Conservation (phyloP, 2,329 filamentous ascomycete species). For the Chalara sp. region DNA sequence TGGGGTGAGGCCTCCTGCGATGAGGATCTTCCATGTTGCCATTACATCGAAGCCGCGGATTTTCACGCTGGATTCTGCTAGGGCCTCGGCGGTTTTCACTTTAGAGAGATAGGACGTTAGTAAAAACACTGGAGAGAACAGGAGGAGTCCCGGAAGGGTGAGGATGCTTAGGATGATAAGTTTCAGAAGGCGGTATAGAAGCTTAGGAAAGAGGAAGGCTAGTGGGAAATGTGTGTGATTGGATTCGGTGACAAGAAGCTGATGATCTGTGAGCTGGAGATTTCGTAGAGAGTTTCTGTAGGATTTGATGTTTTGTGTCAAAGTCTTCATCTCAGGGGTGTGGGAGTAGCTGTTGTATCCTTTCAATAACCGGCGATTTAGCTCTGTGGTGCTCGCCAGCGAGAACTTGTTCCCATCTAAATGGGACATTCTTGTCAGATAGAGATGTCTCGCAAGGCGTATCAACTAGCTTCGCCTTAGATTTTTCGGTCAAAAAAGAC, state of each 20-base stretch:
- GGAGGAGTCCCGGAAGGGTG: slow-evolving; percentile 76
- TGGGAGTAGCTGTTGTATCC: slow-evolving; percentile 35
- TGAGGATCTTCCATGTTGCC: slow-evolving; percentile 88
- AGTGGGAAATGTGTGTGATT: slow-evolving; percentile 83
- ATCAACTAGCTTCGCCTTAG: slow-evolving; percentile 30
- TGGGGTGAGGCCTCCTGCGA: slow-evolving; percentile 74
- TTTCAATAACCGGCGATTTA: slow-evolving; percentile 91
- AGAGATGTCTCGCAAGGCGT: slow-evolving; percentile 83
- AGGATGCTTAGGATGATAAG: slow-evolving; percentile 69
- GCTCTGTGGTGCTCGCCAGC: slow-evolving; percentile 84
- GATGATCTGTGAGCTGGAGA: slow-evolving; percentile 85
- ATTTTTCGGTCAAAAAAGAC: slow-evolving; percentile 28
- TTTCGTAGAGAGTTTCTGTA: slow-evolving; percentile 87
- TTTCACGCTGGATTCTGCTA: slow-evolving; percentile 83
- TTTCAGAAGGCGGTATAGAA: slow-evolving; percentile 76
- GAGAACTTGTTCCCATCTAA: slow-evolving; percentile 56
- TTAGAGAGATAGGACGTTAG: slow-evolving; percentile 76
- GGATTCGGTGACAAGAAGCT: slow-evolving; percentile 48
- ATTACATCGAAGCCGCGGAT: slow-evolving; percentile 84
- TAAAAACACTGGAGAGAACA: slow-evolving; percentile 86
- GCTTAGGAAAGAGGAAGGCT: slow-evolving; percentile 53
- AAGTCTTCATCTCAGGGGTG: slow-evolving; percentile 63
- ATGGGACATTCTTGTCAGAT: slow-evolving; percentile 80
- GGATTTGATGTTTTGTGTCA: slow-evolving; percentile 68
- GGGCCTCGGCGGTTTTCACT: slow-evolving; percentile 74